phyloP scores from a whole-genome alignment of 2,329 filamentous ascomycete genomes.

The Fusarium haematococcum region DNA sequence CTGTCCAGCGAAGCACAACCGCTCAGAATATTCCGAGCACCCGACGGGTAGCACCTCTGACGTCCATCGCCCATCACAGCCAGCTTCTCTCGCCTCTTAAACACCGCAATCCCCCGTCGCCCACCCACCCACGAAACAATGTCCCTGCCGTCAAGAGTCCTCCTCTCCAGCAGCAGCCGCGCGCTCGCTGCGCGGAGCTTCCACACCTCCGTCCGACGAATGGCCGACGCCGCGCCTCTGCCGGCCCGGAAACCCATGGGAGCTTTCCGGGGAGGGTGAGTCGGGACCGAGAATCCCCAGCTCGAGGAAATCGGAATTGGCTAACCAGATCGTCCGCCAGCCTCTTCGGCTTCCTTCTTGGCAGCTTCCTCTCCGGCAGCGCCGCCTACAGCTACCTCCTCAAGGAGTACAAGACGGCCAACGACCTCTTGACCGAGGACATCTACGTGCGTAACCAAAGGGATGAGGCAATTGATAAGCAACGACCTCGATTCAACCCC shows the following conservation, averaged over 20 bases:
- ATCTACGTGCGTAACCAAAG: constrained; percentile 81
- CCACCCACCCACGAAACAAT: constrained; percentile 48
- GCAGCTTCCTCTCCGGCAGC: constrained; percentile 81
- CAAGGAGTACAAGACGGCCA: constrained; percentile 92
- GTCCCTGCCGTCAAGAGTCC: constrained; percentile 57
- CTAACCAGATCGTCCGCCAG: constrained; percentile 58
- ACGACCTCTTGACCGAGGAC: constrained; percentile 93
- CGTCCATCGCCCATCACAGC: constrained; percentile 31
- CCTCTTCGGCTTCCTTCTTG: constrained; percentile 91
- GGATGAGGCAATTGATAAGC: constrained; percentile 10
- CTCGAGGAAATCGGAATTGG: background rate
- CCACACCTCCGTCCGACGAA: constrained; percentile 63
- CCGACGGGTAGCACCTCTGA: constrained; percentile 36
- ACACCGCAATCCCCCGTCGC: constrained; percentile 26
- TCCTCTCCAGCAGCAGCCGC: constrained; percentile 57
- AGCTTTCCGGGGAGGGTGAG: constrained; percentile 72
- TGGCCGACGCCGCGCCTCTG: constrained; percentile 59
- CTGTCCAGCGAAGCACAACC: constrained; percentile 24
- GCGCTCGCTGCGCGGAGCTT: constrained; percentile 56
- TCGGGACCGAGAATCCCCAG: constrained; percentile 18
- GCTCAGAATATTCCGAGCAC: constrained; percentile 46
- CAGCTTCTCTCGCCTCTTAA: constrained; percentile 25
- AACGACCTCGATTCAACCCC: background rate
- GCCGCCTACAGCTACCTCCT: constrained; percentile 93
- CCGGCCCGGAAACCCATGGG: constrained; percentile 70